phyloP scores from a whole-genome alignment of 2,329 filamentous ascomycete species.

The Penicillium sp. region DNA sequence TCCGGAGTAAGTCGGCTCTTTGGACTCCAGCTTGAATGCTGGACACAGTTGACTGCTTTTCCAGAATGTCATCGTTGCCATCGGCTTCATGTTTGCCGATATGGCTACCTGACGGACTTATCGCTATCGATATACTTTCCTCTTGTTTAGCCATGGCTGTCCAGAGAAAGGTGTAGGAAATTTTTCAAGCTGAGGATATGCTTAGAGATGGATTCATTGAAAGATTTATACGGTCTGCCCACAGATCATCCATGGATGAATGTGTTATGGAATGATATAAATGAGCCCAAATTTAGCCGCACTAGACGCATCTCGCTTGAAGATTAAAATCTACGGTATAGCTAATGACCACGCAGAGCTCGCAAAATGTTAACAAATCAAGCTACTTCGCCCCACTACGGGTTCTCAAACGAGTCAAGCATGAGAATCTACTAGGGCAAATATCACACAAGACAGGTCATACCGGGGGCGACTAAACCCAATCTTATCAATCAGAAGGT shows the following conservation, averaged over 20 bases:
- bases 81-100: background rate
- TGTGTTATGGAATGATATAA: background rate
- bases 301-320: background rate
- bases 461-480: background rate
- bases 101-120: background rate
- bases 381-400: background rate
- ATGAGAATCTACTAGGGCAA: background rate
- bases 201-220: background rate
- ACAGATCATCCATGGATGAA: background rate
- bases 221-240: background rate
- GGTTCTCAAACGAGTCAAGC: background rate
- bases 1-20: slow-evolving; percentile 21
- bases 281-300: background rate
- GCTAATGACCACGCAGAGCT: background rate
- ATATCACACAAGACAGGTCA: background rate
- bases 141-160: slow-evolving; percentile 3
- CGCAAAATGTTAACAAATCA: background rate
- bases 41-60: slow-evolving; percentile 8
- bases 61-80: background rate
- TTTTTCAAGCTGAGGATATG: background rate
- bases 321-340: background rate
- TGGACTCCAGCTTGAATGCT: slow-evolving; percentile 24
- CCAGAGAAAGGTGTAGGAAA: background rate
- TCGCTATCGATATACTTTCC: background rate
- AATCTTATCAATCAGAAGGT: slow-evolving; percentile 5